Base-by-base conservation (phyloP, 208 protist species). In the Wallacemonas sp. region DNA sequence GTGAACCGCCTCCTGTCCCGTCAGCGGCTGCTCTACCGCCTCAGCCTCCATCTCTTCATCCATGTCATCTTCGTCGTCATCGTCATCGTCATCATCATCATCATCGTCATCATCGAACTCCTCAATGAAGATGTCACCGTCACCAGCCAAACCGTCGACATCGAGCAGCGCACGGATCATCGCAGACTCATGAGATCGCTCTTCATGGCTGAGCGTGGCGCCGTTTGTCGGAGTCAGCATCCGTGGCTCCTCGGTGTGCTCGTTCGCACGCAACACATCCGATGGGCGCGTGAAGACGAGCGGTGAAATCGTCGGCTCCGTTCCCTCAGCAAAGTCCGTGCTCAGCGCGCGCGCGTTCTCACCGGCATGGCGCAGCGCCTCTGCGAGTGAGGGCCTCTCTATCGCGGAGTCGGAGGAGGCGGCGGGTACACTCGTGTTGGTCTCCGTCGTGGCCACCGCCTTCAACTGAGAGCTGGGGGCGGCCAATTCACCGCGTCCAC, bases 81-180 rank as follows among this genome's bases (percentile, higher is more conserved):
- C 60, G 3, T 48, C 55, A 21, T 17, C 65, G n/a, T 68, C 57
- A 1, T 64, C 54, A 6, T 70, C 59, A 30, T 29, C 34, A 21
- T 62, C 59, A 13, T 63, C 66, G 1, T 57, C 46, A 10, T 65
- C 32, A 1, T 67, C 53, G 19, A 67, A 55, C 3, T 79, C 53
- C 8, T 75, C 62, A 12, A 70, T 63, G 4, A 65, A 64, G 38
- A 75, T 53, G 15, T 76, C 61, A 1, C 73, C 60, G 42, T 33
- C 62, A n/a, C 27, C 60, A 33, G 57, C n/a, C n/a, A n/a, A 38
- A 10, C 33, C 59, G 33, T 58, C 39, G 29, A 15, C 34, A 26
- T 6, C 27, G 19, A 29, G 42, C 0, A 46, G 15, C 10, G 41
- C 15, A n/a, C 50, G 41, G 10, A 46, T 8, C 41, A 46, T 24